Conservation (phyloP, 495 filamentous ascomycete genomes). For the Oleoguttula mirabilis region DNA sequence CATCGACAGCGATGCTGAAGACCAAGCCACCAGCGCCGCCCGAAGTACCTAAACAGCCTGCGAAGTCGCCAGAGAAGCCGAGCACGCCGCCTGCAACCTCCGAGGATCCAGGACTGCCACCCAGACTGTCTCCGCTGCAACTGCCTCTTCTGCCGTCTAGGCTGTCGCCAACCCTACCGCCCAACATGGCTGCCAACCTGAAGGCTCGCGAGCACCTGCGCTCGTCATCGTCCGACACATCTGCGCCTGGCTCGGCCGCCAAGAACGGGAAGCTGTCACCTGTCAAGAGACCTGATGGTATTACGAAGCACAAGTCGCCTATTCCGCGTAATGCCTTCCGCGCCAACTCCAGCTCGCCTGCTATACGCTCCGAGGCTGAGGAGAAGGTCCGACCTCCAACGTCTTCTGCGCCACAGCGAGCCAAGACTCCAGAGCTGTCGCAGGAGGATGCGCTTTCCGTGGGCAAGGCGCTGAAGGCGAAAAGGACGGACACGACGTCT, state of each 20-base stretch:
- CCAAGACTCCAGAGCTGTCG: conserved; percentile 5
- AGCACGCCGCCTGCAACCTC: background rate
- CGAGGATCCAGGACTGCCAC: conserved; percentile 3
- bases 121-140: conserved; percentile 10
- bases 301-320: conserved; percentile 9
- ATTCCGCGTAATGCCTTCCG: conserved; percentile 13
- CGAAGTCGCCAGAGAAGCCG: background rate
- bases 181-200: conserved; percentile 10
- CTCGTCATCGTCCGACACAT: conserved; percentile 1
- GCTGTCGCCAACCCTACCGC: conserved; percentile 14
- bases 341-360: conserved; percentile 16
- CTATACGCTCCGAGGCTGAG: conserved; percentile 11
- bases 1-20: background rate
- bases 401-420: background rate
- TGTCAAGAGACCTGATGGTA: background rate
- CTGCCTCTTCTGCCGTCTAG: conserved; percentile 1
- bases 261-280: conserved; percentile 15
- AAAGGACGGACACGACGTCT: background rate
- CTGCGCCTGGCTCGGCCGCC: background rate
- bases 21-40: background rate
- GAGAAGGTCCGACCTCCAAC: background rate
- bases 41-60: background rate
- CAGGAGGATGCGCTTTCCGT: conserved; percentile 3
- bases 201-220: conserved; percentile 10
- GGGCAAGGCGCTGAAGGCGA: conserved; percentile 1